Conservation (phyloP, 805 yeast genomes). For the Komagataella phaffii region DNA sequence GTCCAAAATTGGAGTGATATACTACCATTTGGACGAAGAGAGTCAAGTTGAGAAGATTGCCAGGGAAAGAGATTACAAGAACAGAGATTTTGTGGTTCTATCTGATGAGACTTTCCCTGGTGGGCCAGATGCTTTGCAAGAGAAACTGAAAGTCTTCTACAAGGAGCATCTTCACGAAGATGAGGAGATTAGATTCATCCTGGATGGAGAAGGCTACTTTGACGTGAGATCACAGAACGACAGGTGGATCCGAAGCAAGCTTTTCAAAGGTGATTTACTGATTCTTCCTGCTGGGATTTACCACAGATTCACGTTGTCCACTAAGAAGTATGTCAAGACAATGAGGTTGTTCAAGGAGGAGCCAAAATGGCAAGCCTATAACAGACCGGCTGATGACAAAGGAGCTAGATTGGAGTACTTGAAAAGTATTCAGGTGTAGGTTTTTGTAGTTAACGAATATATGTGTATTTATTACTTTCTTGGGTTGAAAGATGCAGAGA, state of each 20-base stretch:
- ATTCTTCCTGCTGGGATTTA: slow-evolving; percentile 87
- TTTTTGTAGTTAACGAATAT: not conserved
- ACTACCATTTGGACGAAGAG: slow-evolving; percentile 33
- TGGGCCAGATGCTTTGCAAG: slow-evolving; percentile 42
- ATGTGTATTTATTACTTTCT: not conserved
- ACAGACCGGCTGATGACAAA: slow-evolving; percentile 47
- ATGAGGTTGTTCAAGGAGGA: slow-evolving; percentile 81
- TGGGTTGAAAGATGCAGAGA: not conserved
- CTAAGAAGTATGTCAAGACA: slow-evolving; percentile 54
- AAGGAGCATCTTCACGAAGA: slow-evolving; percentile 91
- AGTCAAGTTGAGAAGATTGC: slow-evolving; percentile 60
- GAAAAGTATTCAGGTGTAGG: slow-evolving; percentile 8
- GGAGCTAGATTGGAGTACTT: slow-evolving; percentile 32
- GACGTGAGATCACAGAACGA: slow-evolving; percentile 60
- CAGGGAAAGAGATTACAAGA: slow-evolving; percentile 55
- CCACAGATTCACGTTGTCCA: slow-evolving; percentile 78
- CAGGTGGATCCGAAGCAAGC: slow-evolving; percentile 66
- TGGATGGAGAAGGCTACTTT: slow-evolving; percentile 86
- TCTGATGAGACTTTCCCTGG: slow-evolving; percentile 48
- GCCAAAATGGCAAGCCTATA: slow-evolving; percentile 90
- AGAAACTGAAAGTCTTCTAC: slow-evolving; percentile 58
- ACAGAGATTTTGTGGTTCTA: slow-evolving; percentile 61
- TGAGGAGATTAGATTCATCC: slow-evolving; percentile 85
- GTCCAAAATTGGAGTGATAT: slow-evolving; percentile 52
- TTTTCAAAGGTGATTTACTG: slow-evolving; percentile 51